Evolutionary conservation across 768 basidiomycete species (phyloP), one percentile per base, ranked within the genome.

Genomic region (Artomyces pyxidatus): DNA sequence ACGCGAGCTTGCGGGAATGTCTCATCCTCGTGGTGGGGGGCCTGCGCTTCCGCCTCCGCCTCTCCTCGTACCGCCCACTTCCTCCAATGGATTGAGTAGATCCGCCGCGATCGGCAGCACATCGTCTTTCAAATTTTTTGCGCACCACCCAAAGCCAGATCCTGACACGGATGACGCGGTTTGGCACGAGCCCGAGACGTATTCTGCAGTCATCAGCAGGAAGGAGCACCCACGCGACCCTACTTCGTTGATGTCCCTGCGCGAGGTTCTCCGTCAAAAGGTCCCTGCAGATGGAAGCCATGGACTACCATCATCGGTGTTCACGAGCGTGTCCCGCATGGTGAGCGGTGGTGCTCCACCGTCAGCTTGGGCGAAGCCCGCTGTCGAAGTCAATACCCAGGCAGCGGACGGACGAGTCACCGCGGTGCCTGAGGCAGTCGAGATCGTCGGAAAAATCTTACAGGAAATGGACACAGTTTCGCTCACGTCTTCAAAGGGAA

Each of bases 191-290:
- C 72, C 76, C 1, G 85, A 87, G 56, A 58, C 71, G 6, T 82
- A 72, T 54, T 78, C 80, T 1, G 74, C 81, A 0, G 70, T 78
- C 11, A 76, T 85, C 49, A 74, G 72, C 25, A 67, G 84, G 10
- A 85, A 80, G 58, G 80, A 83, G 49, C 75, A 82, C 54, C 74
- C 80, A 0, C 72, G 76, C 16, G 85, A 86, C 53, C 69, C 73
- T 0, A 70, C 80, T 1, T 73, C 76, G 1, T 57, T 85, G 1
- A 63, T 83, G 6, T 75, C 77, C 0, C 66, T 88, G 11, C 69
- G 80, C 1, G 81, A 83, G 27, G 83, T 83, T 8, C 64, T 86
- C 5, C 71, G 81, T 11, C 74, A 79, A 48, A 77, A 76, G 54
- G 62, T 68, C 0, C 70, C 74, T 4, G 57, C 60, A 10, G 75